These are phyloP conservation scores for Cercospora zeina DNA, from an alignment of 2,329 filamentous ascomycete species.

Conservation along the genomic window DNA sequence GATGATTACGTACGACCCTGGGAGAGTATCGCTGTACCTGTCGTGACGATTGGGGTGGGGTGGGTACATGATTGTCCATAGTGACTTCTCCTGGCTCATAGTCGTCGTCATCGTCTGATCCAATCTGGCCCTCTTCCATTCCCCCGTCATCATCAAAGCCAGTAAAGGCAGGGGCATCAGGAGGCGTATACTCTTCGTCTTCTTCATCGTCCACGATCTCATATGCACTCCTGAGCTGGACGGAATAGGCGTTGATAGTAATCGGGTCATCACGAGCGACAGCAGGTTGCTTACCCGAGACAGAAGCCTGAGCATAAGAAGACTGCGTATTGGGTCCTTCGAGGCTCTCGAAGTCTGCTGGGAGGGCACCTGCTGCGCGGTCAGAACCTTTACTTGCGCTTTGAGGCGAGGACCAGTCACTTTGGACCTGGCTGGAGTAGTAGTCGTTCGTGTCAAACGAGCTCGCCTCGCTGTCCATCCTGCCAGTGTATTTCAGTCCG, in stretches of 20 bases:
- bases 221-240: conserved; percentile 15
- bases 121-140: conserved; percentile 25
- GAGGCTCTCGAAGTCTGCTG: conserved; percentile 31
- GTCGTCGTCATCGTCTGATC: conserved; percentile 37
- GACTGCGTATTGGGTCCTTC: conserved; percentile 22
- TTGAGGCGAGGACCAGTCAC: conserved; percentile 68
- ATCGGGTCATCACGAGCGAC: conserved; percentile 19
- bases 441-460: conserved; percentile 93
- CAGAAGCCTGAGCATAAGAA: conserved; percentile 21
- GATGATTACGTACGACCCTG: conserved; percentile 66
- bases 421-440: conserved; percentile 80
- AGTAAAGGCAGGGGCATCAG: conserved; percentile 34
- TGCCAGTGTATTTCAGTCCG: conserved; percentile 58
- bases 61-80: conserved; percentile 30
- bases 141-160: conserved; percentile 27
- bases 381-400: conserved; percentile 46
- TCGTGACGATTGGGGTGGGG: conserved; percentile 18
- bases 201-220: conserved; percentile 34
- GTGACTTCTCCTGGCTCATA: conserved; percentile 43
- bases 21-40: conserved; percentile 39
- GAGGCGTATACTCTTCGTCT: conserved; percentile 41
- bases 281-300: conserved; percentile 26
- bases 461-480: conserved; percentile 59
- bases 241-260: conserved; percentile 17
- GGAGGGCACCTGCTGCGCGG: conserved; percentile 45